Conservation (phyloP, 1,284 basidiomycete species). For the Marasmius fiardii region DNA sequence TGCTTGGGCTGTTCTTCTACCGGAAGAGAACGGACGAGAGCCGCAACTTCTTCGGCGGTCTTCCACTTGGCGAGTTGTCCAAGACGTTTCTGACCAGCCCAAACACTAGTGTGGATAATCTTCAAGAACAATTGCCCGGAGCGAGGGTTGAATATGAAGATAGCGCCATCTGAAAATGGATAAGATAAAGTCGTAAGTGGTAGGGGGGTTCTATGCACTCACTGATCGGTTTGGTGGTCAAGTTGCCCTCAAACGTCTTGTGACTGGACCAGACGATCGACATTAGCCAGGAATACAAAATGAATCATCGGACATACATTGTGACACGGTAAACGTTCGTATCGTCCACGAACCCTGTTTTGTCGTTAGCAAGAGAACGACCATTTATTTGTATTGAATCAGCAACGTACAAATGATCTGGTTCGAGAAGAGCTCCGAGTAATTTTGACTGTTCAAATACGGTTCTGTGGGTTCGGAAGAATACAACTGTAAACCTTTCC, state of each 20-base stretch:
- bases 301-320: constrained; percentile 51
- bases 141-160: constrained; percentile 99
- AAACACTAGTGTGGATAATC: constrained; percentile 99
- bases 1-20: constrained; percentile 99
- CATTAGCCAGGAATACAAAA: constrained; percentile 6
- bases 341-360: constrained; percentile 92
- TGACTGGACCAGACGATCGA: constrained; percentile 46
- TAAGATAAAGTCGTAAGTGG: constrained; percentile 1
- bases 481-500: constrained; percentile 97
- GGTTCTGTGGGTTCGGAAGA: constrained; percentile 99
- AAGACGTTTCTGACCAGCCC: constrained; percentile 99
- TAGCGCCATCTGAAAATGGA: constrained; percentile 75
- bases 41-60: constrained; percentile 99
- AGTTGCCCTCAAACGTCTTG: constrained; percentile 99
- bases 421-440: constrained; percentile 98
- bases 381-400: constrained; percentile 1
- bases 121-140: constrained; percentile 99
- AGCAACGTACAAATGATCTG: constrained; percentile 87
- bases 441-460: constrained; percentile 97
- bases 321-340: constrained; percentile 99
- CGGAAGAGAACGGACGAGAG: constrained; percentile 92
- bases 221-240: constrained; percentile 99
- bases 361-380: constrained; percentile 14
- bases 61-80: constrained; percentile 99
- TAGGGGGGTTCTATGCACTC: constrained; percentile 21